Percentiles rank a stretch among this genome's conserved stretches.
phyloP scores from a whole-genome alignment of 139 green algal species.

The Auxenochlorella pyrenoidosa region DNA sequence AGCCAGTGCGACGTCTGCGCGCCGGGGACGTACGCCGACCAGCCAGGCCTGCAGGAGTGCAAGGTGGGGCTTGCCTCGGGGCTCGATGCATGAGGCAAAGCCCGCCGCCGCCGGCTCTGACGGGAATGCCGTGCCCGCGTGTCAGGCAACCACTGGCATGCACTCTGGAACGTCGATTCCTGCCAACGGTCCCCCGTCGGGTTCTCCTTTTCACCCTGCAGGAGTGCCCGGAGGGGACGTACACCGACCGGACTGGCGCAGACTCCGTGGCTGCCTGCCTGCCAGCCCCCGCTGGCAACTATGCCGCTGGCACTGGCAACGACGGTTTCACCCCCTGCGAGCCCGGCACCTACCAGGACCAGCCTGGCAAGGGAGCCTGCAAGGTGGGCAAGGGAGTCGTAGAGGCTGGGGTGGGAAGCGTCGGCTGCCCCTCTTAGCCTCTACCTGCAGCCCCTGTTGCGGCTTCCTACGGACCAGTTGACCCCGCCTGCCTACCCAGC shows the following conservation, averaged over 20 bases:
- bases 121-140: too few species aligned
- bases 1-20: background rate
- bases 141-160: too few species aligned
- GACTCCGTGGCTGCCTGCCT: background rate
- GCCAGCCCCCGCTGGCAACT: background rate
- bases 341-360: background rate
- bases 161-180: too few species aligned
- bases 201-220: too few species aligned
- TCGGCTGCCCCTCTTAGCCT: too few species aligned
- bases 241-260: background rate
- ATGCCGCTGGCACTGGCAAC: background rate
- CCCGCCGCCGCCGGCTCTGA: too few species aligned
- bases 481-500: too few species aligned
- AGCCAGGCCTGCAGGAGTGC: background rate
- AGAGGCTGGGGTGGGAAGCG: too few species aligned
- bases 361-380: background rate
- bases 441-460: too few species aligned
- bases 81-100: too few species aligned
- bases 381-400: background rate
- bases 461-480: too few species aligned
- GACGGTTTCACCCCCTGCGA: constrained; percentile 9
- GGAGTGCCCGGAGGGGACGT: background rate
- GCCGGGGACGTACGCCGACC: background rate
- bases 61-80: background rate
- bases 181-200: too few species aligned